A percentile compares a stretch with the other conserved stretches of the same genome.
These are phyloP conservation scores for Verbascum thapsus DNA, from an alignment of 257 asterid genomes.

Conservation along the genomic window DNA sequence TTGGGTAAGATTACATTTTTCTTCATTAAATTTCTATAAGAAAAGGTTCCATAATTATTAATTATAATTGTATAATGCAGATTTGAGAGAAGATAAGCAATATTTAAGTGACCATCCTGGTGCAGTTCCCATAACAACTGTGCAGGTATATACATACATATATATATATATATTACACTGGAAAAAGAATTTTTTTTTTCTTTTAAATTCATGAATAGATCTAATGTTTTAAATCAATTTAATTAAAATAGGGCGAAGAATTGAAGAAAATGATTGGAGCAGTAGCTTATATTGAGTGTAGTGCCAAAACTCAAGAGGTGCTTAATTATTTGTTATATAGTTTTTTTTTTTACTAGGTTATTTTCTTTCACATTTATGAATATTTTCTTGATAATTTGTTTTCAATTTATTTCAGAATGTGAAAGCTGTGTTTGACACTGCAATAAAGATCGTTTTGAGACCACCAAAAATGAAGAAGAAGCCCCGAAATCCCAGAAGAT, in stretches of 20 bases:
- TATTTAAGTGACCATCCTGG: constrained; percentile 74
- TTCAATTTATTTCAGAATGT: constrained; percentile 59
- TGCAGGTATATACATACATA: constrained; percentile 51
- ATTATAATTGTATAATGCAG: constrained; percentile 30
- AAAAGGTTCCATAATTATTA: no score
- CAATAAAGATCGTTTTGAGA: constrained; percentile 77
- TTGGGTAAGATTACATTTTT: constrained; percentile 47
- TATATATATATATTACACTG: no score
- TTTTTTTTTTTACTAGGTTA: not conserved
- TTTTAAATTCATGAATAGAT: no score
- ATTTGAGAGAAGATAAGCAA: constrained; percentile 80
- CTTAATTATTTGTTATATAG: not conserved
- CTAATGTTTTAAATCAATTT: not conserved
- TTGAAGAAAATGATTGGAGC: constrained; percentile 79
- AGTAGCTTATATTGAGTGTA: constrained; percentile 80
- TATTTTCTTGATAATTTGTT: not conserved
- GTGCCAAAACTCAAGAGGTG: constrained; percentile 95
- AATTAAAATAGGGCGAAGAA: constrained; percentile 67
- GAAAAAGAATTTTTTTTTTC: not conserved
- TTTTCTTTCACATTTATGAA: not conserved
- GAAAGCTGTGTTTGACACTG: constrained; percentile 76
- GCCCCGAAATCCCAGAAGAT: constrained; percentile 52
- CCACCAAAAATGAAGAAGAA: constrained; percentile 79
- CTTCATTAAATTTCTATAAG: not conserved
- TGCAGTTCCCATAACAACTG: constrained; percentile 59